These are phyloP conservation scores for Erodium maritimum DNA, from an alignment of 345 rosid genomes.

Conservation along the genomic window DNA sequence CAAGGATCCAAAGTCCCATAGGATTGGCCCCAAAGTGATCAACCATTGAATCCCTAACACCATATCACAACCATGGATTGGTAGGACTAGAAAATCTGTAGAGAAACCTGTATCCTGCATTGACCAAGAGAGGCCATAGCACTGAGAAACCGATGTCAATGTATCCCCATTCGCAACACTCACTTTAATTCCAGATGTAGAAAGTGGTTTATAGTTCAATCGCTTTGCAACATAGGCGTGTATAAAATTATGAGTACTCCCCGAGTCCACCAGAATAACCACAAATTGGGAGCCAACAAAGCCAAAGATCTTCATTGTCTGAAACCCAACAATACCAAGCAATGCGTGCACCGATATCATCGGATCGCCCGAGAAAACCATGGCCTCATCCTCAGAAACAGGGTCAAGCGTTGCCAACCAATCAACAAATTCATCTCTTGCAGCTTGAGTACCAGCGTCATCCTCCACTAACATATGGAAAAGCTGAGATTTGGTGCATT, in stretches of 20 bases:
- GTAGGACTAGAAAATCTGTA: no score
- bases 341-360: conserved; percentile 1
- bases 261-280: not conserved
- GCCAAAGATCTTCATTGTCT: conserved; percentile 1
- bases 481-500: not conserved
- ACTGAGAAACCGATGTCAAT: not conserved
- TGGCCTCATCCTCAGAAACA: not conserved
- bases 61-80: no score
- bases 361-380: not conserved
- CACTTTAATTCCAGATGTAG: not conserved
- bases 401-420: not conserved
- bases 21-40: not conserved
- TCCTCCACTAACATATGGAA: no score
- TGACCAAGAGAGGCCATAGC: not conserved
- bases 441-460: not conserved
- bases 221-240: not conserved
- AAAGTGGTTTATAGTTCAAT: not conserved
- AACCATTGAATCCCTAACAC: no score
- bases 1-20: not conserved
- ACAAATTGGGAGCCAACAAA: not conserved
- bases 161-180: not conserved
- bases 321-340: not conserved
- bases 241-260: conserved; percentile 3
- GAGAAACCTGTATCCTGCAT: not conserved
- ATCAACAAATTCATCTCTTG: not conserved